phyloP scores from a whole-genome alignment of 1,284 basidiomycete species.

The Cystobasidium sp. region DNA sequence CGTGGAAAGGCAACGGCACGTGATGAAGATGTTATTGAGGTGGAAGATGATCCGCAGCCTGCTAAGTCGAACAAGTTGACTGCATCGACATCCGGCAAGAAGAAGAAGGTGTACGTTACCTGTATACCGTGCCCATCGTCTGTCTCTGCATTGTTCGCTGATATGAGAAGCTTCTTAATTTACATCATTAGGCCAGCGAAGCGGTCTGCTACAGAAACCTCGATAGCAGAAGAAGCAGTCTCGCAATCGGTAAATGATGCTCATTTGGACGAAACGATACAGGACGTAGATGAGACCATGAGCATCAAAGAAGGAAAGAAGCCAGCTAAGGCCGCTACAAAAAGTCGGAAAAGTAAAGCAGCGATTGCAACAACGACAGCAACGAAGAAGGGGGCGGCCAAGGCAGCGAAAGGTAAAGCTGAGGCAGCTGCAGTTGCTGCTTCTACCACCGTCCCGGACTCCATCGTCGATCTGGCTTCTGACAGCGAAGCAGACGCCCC shows the following conservation, averaged over 20 bases:
- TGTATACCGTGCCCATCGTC: too few relatives aligned
- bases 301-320: not conserved
- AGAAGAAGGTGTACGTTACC: conserved; percentile 6
- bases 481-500: too few relatives aligned
- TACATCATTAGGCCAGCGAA: not conserved
- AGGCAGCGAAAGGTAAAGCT: too few relatives aligned
- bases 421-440: too few relatives aligned
- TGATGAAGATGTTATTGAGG: not conserved
- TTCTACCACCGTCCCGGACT: too few relatives aligned
- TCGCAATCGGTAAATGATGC: not conserved
- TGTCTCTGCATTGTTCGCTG: too few relatives aligned
- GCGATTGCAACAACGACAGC: not conserved
- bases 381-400: too few relatives aligned
- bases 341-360: conserved; percentile 15
- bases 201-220: conserved; percentile 16
- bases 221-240: not conserved
- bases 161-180: not conserved
- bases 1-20: not conserved
- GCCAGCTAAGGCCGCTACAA: not conserved
- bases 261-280: not conserved
- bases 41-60: not conserved
- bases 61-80: not conserved
- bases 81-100: not conserved
- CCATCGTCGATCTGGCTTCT: too few relatives aligned
- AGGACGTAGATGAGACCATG: not conserved